Base-by-base conservation (phyloP, 1,139 yeast genomes). In the Debaryomycetaceae sp. region DNA sequence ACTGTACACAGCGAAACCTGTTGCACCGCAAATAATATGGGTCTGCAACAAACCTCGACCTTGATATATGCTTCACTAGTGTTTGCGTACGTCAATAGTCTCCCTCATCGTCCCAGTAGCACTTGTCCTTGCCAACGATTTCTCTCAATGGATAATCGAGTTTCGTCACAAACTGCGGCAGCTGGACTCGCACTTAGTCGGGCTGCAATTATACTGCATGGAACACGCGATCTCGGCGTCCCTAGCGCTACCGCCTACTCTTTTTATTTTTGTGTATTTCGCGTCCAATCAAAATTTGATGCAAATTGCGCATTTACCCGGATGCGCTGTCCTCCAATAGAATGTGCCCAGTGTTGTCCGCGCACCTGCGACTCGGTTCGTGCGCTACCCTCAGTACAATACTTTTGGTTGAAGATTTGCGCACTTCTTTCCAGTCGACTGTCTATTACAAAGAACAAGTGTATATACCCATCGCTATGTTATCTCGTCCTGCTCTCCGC, bases 401-500 rank as follows among this genome's bases (percentile, higher is more conserved):
- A 23, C 18, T 25, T 28, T 22, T 25, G 8, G 13, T 14, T 27
- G 22, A 30, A 23, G 33, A 33, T 21, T 30, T 30, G 27, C 34
- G 31, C 34, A 25, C 27, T 32, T 30, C 34, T 33, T 33, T 27
- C 29, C 10, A n/a, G 15, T 9, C 16, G 20, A n/a, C 27, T 25
- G 16, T 29, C 30, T 23, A 24, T 30, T 19, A 33, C 34, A 30
- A 33, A 33, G 36, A 33, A 30, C 33, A 33, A 33, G 36, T 33
- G 36, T 23, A 27, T 14, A 21, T 27, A 25, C 29, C 24, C 26
- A 32, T 26, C 33, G 30, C 34, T 30, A 81, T 81, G 89, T 81
- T 81, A 75, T 78, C 88, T 61, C 85, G 89, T 76, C 75, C 84
- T 65, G 77, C 77, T 69, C 71, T 80, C 65, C 83, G 88, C 72